Conservation (phyloP, 2,329 filamentous ascomycete genomes). For the Xylaria sp. region DNA sequence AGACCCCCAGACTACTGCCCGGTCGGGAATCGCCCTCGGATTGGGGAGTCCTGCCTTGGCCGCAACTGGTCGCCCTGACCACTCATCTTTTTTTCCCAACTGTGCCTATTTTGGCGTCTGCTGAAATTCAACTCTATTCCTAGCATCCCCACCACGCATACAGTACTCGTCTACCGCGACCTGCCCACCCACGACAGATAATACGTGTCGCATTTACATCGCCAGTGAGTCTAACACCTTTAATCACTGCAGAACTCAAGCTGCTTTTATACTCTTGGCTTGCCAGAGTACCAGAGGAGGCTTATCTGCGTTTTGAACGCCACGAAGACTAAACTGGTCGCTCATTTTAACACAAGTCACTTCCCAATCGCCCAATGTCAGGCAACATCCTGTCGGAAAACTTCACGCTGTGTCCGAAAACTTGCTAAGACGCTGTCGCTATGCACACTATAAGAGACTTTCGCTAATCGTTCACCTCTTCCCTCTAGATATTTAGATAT, state of each 20-base stretch:
- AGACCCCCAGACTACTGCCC: slow-evolving; percentile 31
- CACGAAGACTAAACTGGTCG: not conserved
- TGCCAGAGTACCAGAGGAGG: not conserved
- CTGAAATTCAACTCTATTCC: slow-evolving; percentile 41
- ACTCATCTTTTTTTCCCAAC: slow-evolving; percentile 34
- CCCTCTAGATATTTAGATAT: slow-evolving; percentile 18
- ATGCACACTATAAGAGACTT: not conserved
- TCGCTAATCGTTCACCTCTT: slow-evolving; percentile 24
- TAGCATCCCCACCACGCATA: slow-evolving; percentile 41
- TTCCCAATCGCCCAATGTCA: slow-evolving; percentile 18
- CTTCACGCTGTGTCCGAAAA: not conserved
- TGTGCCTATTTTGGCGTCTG: slow-evolving; percentile 40
- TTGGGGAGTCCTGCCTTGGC: slow-evolving; percentile 32
- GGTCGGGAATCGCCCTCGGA: slow-evolving; percentile 32
- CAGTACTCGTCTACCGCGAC: slow-evolving; percentile 8
- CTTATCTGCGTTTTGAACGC: slow-evolving; percentile 1
- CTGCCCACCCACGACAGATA: slow-evolving; percentile 9
- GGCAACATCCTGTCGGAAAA: not conserved
- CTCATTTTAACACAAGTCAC: slow-evolving; percentile 12
- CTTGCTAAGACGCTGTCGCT: not conserved
- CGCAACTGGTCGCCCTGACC: slow-evolving; percentile 26
- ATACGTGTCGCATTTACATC: slow-evolving; percentile 9
- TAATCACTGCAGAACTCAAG: not conserved
- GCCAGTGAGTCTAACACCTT: slow-evolving; percentile 17
- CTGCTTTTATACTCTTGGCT: not conserved